These are phyloP conservation scores for Dichomitus squalens DNA, from an alignment of 1,284 basidiomycete species.

Conservation along the genomic window DNA sequence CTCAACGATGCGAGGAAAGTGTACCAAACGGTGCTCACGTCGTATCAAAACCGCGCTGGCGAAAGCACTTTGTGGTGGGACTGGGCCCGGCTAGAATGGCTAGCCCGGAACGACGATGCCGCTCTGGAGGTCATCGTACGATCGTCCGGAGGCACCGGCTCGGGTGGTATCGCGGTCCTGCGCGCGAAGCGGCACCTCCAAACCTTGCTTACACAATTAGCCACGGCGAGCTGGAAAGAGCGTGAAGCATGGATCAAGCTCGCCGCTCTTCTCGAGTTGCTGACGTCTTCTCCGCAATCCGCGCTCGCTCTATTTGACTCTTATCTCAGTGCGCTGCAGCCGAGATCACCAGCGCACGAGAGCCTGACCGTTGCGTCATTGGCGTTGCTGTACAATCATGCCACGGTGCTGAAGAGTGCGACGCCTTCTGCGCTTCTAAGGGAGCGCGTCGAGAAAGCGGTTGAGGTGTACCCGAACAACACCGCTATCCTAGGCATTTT, in stretches of 20 bases:
- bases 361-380: conserved; percentile 60
- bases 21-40: conserved; percentile 68
- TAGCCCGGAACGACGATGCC: conserved; percentile 52
- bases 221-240: conserved; percentile 48
- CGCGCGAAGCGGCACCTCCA: conserved; percentile 62
- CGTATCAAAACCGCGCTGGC: conserved; percentile 37
- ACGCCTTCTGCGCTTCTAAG: conserved; percentile 64
- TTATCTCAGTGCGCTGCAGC: conserved; percentile 33
- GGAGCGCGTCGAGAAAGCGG: conserved; percentile 55
- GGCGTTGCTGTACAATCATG: conserved; percentile 65
- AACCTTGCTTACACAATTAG: conserved; percentile 37
- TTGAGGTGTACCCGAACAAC: conserved; percentile 70
- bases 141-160: conserved; percentile 54
- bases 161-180: conserved; percentile 53
- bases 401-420: conserved; percentile 54
- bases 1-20: conserved; percentile 80
- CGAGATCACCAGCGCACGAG: conserved; percentile 49
- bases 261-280: conserved; percentile 63
- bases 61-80: conserved; percentile 76
- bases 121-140: conserved; percentile 55
- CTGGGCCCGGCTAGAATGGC: conserved; percentile 91
- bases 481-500: conserved; percentile 77
- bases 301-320: conserved; percentile 53
- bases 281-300: conserved; percentile 47
- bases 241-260: conserved; percentile 65